Base-by-base conservation (phyloP, 2,329 filamentous ascomycete genomes). In the Acrocalymma vagum region DNA sequence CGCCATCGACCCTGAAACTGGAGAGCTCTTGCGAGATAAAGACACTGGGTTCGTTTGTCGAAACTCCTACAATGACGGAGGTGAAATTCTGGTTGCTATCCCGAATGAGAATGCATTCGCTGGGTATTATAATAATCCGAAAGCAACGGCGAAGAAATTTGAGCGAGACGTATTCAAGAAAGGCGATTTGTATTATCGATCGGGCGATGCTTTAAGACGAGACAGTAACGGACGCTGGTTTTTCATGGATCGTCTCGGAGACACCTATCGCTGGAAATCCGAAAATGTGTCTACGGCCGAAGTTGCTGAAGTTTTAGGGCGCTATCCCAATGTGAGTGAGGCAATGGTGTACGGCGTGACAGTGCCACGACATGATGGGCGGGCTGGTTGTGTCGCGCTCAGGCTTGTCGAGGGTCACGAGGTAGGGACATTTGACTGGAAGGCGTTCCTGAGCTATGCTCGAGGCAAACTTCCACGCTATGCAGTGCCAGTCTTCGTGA, bases 401-500 rank as follows among this genome's bases (percentile, higher is more conserved):
- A 78, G 74, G 33, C 73, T 89, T 26, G 74, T 76, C 1, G 73
- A 78, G 2, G 58, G 51, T 3, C 32, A 45, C 0, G 65, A 70
- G 1, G 16, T 48, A 1, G 37, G 47, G 25, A 50, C 42, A 1
- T 60, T 63, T 14, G 58, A 67, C 28, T 65, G 56, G 51, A 56
- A 37, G 8, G 57, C 49, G 2, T 34, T 65, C 1, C 33, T 63
- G 16, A 45, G 45, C 9, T 58, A 63, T 37, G 45, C 51, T 14
- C 45, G 45, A 14, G 48, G 42, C 6, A 58, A 63, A 30, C 37
- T 92, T 13, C 87, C 88, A 0, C 78, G 76, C 48, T 91, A 91
- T 57, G 88, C 87, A 0, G 85, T 91, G 1, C 88, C 88, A 0
- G 66, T 90, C 2, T 91, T 91, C 69, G 53, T 91, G 30, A 76